Conservation (phyloP, 129 eudicot genomes). For the Artemisia argyi region DNA sequence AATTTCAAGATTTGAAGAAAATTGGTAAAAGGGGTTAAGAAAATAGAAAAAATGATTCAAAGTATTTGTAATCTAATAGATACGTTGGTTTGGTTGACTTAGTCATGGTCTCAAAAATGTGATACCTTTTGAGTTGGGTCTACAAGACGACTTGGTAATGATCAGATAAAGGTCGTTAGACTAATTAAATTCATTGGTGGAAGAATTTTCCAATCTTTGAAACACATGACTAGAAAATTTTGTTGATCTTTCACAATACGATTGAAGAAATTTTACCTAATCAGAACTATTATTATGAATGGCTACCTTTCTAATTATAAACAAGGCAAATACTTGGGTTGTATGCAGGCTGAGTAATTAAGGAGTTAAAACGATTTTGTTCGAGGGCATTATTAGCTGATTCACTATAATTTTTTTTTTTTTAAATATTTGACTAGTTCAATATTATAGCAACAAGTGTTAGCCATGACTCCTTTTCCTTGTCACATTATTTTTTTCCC, state of each 20-base stretch:
- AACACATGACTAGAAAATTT: background rate
- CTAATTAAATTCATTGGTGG: slow-evolving; percentile 6
- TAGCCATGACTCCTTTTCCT: too few relatives aligned
- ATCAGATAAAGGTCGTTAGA: slow-evolving; percentile 23
- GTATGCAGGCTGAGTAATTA: background rate
- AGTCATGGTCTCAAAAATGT: slow-evolving; percentile 38
- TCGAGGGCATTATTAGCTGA: background rate
- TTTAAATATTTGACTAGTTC: too few relatives aligned
- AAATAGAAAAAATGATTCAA: slow-evolving; percentile 42
- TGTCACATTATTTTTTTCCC: too few relatives aligned
- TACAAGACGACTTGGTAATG: slow-evolving; percentile 56
- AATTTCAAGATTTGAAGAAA: slow-evolving; percentile 19
- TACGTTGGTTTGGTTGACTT: slow-evolving; percentile 49
- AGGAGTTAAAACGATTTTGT: background rate
- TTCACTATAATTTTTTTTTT: too few relatives aligned
- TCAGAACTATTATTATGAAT: background rate
- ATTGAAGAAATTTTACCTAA: background rate
- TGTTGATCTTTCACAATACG: background rate
- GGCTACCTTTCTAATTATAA: background rate
- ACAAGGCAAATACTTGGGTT: background rate
- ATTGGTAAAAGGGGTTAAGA: slow-evolving; percentile 48
- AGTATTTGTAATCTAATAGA: slow-evolving; percentile 48
- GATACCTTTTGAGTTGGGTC: slow-evolving; percentile 35
- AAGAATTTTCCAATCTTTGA: slow-evolving; percentile 6
- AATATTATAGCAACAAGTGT: too few relatives aligned